Evolutionary conservation across 139 green algal genomes (phyloP), one percentile per base, ranked within the genome.

Genomic region (Chlamydomonas sphaeroides): DNA sequence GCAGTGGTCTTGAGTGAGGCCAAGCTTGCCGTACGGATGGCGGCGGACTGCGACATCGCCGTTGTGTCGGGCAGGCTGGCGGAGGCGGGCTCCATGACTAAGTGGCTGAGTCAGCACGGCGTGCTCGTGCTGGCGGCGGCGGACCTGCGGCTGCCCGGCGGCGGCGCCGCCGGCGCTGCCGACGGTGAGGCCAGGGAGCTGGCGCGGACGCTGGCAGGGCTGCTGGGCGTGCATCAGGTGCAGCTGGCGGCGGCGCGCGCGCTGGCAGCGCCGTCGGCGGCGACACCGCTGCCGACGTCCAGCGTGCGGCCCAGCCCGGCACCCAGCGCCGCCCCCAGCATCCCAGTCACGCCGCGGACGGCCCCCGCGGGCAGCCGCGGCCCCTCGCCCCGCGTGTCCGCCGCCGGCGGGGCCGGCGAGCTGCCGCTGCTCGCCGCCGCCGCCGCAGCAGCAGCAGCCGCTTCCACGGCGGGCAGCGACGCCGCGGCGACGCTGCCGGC

Each of bases 21-120:
- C 48, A 84, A 84, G 77, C 5, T 84, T 28, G 65, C 77, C 25
- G 77, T 65, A 25, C 77, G 48, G 39, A 84, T 84, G 49, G 77
- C 77, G 32, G 65, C 38, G 26, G 77, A 84, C 26, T 45, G 42
- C 28, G 77, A 84, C 65, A 32, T 84, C 18, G 77, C 36, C 11
- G 77, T 84, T 14, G 26, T 84, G 35, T 48, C 65, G 28, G 77
- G 77, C 26, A 48, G 65, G 36, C 5, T 68, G 77, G 36, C 48
- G 33, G 77, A 84, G 14, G 77, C 77, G 4, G 77, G 77, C 0
- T 84, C 77, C 26, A 39, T 84, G 77, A 33, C 59, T 14, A 75
- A 75, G 49, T 84, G 77, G 77, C 63, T 84, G 45, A 38, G 39
- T 5, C 76, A 83, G 76, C n/a, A 65, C 32, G 76, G 76, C 33